phyloP scores from a whole-genome alignment of 2,329 filamentous ascomycete species.

The Trichoderma sp. region DNA sequence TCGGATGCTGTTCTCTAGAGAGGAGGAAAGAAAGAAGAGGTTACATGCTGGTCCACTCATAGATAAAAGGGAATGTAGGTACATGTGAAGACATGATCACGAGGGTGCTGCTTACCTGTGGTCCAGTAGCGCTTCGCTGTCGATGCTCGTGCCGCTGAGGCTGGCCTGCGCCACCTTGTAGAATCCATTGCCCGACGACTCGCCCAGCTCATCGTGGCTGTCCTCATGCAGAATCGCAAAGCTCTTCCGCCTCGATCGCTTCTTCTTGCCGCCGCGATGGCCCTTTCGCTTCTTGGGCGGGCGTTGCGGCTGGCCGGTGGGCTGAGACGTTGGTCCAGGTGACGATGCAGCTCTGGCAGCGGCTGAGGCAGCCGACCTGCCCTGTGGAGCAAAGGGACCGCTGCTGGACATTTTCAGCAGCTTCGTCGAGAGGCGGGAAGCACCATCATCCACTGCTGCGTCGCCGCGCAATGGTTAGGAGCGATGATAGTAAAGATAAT shows the following conservation, averaged over 20 bases:
- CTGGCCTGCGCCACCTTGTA: slow-evolving; percentile 59
- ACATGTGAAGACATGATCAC: neutral
- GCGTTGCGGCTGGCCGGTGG: slow-evolving; percentile 28
- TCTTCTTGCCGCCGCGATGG: slow-evolving; percentile 78
- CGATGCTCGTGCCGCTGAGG: slow-evolving; percentile 81
- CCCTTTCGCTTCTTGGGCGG: slow-evolving; percentile 66
- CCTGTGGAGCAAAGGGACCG: slow-evolving; percentile 40
- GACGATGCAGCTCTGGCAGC: slow-evolving; percentile 13
- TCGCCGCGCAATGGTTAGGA: neutral
- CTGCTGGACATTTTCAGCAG: slow-evolving; percentile 32
- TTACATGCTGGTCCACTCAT: neutral
- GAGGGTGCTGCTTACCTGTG: slow-evolving; percentile 63
- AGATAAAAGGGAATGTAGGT: neutral
- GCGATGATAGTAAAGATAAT: neutral
- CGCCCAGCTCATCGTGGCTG: slow-evolving; percentile 44
- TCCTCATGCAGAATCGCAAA: slow-evolving; percentile 71
- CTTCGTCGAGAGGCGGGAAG: slow-evolving; percentile 5
- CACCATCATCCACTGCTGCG: slow-evolving; percentile 21
- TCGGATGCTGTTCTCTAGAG: slow-evolving; percentile 59
- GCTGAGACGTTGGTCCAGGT: slow-evolving; percentile 19
- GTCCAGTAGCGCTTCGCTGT: slow-evolving; percentile 85
- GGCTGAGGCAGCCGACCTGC: slow-evolving; percentile 29
- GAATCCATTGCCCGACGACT: slow-evolving; percentile 48
- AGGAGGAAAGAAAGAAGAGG: neutral
- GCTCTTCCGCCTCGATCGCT: slow-evolving; percentile 75